Conservation (phyloP, 2,329 filamentous ascomycete species). For the Cladophialophora exuberans region DNA sequence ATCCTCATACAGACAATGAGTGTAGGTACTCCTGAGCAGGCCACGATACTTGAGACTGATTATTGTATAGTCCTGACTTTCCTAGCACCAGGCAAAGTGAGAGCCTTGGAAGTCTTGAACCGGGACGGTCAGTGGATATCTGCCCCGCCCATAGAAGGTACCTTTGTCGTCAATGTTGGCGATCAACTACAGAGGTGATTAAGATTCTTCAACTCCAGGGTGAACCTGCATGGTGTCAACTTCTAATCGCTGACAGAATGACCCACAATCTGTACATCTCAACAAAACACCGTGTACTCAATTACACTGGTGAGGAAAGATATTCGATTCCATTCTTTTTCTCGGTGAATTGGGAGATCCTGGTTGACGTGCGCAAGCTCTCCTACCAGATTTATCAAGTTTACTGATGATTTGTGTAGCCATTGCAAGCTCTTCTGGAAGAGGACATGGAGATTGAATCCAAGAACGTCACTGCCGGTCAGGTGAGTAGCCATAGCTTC, state of each 20-base stretch:
- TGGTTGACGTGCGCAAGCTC: too few relatives aligned
- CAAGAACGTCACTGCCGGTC: too few relatives aligned
- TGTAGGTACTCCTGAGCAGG: conserved; percentile 60
- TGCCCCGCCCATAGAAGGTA: conserved; percentile 44
- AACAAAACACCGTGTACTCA: conserved; percentile 58
- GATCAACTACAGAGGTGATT: conserved; percentile 54
- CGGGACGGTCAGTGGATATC: conserved; percentile 46
- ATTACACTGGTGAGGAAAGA: conserved; percentile 35
- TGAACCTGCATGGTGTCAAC: too few relatives aligned
- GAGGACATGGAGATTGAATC: too few relatives aligned
- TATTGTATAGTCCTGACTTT: conserved; percentile 53
- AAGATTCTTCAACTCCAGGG: too few relatives aligned
- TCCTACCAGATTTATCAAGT: too few relatives aligned
- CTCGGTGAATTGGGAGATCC: conserved; percentile 50
- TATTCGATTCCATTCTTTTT: conserved; percentile 63
- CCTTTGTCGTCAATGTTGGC: conserved; percentile 54
- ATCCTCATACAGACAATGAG: conserved; percentile 53
- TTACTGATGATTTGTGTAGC: too few relatives aligned
- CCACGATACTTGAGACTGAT: too few relatives aligned
- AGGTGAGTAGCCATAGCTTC: too few relatives aligned
- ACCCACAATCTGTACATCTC: conserved; percentile 54
- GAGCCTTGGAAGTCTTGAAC: conserved; percentile 55
- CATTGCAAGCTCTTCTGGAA: too few relatives aligned
- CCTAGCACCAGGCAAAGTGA: too few relatives aligned
- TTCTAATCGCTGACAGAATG: too few relatives aligned